Evolutionary conservation across 495 filamentous ascomycete genomes (phyloP).

Genomic region (Penicillium cosmopolitanum): DNA sequence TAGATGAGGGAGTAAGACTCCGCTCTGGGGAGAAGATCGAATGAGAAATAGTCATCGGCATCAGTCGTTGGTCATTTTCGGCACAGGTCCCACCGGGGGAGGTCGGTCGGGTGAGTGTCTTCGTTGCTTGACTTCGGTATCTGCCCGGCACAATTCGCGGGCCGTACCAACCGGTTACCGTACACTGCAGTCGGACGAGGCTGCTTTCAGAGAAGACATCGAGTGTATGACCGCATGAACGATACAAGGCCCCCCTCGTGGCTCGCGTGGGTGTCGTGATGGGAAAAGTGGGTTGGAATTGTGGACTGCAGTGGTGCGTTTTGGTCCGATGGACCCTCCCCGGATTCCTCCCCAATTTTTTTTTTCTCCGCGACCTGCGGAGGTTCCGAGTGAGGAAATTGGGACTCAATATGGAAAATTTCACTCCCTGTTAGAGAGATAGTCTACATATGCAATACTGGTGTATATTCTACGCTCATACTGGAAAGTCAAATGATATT

Average conservation of each 20-base stretch:
- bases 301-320: neutral
- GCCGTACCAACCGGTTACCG: slow-evolving; percentile 6
- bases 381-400: neutral
- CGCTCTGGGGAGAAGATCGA: slow-evolving; percentile 2
- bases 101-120: neutral
- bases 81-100: slow-evolving; percentile 19
- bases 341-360: slow-evolving; percentile 20
- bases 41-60: slow-evolving; percentile 13
- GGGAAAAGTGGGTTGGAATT: slow-evolving; percentile 2
- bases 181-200: slow-evolving; percentile 7
- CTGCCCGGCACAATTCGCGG: slow-evolving; percentile 13
- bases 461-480: neutral
- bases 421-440: too few relatives aligned
- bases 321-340: slow-evolving; percentile 21
- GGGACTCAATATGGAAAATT: neutral
- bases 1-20: slow-evolving; percentile 4
- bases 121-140: slow-evolving; percentile 10
- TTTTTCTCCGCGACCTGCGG: slow-evolving; percentile 9
- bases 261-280: slow-evolving; percentile 15
- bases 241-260: slow-evolving; percentile 10
- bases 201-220: slow-evolving; percentile 12
- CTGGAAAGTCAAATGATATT: neutral
- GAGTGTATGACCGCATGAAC: slow-evolving; percentile 17
- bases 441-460: neutral
- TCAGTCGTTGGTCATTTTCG: slow-evolving; percentile 6